Percentiles rank a stretch among this genome's conserved stretches.
Conservation (phyloP, 257 asterid genomes). For the Nemophila menziesii region DNA sequence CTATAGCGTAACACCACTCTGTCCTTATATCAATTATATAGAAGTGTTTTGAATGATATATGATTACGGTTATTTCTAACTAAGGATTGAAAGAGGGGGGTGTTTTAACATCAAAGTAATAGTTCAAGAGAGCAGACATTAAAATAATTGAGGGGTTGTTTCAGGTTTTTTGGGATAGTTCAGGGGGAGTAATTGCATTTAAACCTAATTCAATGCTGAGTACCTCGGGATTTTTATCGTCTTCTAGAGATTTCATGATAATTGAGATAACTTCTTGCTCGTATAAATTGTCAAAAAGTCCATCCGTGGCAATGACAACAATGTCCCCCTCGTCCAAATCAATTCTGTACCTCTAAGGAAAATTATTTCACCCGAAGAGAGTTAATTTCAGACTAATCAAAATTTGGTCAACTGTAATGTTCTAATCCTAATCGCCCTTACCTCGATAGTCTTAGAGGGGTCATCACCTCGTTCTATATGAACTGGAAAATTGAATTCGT, state of each 20-base stretch:
- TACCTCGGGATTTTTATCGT: slow-evolving; percentile 45
- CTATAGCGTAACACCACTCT: too few relatives aligned
- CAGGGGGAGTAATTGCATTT: too few relatives aligned
- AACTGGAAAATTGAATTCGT: slow-evolving; percentile 55
- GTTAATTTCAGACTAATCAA: not conserved
- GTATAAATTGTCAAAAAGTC: slow-evolving; percentile 71
- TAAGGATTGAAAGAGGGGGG: too few relatives aligned
- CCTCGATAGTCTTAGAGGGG: slow-evolving; percentile 61
- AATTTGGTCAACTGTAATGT: not conserved
- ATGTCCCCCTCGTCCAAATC: slow-evolving; percentile 62
- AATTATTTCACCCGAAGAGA: not conserved
- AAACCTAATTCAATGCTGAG: too few relatives aligned
- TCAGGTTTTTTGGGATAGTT: too few relatives aligned
- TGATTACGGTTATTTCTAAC: too few relatives aligned
- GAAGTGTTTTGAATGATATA: too few relatives aligned
- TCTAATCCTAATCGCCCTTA: slow-evolving; percentile 19
- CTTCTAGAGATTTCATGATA: slow-evolving; percentile 38
- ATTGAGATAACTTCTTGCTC: slow-evolving; percentile 50
- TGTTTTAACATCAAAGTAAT: too few relatives aligned
- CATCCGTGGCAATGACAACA: slow-evolving; percentile 61
- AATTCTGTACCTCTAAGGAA: slow-evolving; percentile 43
- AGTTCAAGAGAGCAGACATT: too few relatives aligned
- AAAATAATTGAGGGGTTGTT: too few relatives aligned
- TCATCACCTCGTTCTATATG: slow-evolving; percentile 45
- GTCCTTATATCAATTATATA: too few relatives aligned